Conservation (phyloP, 148 eudicot species). For the Rhododendron vialii region DNA sequence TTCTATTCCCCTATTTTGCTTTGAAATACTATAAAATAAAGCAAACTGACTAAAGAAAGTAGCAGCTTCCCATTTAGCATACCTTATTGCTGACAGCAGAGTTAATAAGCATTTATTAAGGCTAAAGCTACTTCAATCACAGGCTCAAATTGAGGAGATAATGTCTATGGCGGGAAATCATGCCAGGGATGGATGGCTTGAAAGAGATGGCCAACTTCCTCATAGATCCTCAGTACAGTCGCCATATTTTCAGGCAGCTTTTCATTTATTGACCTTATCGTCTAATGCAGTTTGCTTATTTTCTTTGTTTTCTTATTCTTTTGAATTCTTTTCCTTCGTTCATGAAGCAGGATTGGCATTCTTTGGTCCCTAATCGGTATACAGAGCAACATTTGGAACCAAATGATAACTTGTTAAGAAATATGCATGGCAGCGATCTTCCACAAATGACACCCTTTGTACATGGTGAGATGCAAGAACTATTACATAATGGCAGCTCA, state of each 20-base stretch:
- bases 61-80: neutral
- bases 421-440: constrained; percentile 29
- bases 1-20: neutral
- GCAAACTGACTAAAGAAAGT: neutral
- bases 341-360: constrained; percentile 42
- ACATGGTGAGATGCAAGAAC: constrained; percentile 27
- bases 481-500: constrained; percentile 12
- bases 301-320: neutral
- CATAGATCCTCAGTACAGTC: constrained; percentile 30
- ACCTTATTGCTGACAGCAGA: neutral
- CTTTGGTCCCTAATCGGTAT: constrained; percentile 23
- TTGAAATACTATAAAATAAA: neutral
- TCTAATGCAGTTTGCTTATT: neutral
- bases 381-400: constrained; percentile 21
- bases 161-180: constrained; percentile 35
- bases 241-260: neutral
- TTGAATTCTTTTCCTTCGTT: neutral
- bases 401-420: constrained; percentile 22
- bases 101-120: neutral
- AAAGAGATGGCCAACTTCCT: constrained; percentile 35
- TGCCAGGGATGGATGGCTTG: constrained; percentile 29
- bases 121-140: constrained; percentile 12
- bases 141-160: constrained; percentile 54
- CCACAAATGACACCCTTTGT: constrained; percentile 22
- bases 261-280: neutral